Base-by-base conservation (phyloP, 495 filamentous ascomycete species). In the Haplographium delicatum region DNA sequence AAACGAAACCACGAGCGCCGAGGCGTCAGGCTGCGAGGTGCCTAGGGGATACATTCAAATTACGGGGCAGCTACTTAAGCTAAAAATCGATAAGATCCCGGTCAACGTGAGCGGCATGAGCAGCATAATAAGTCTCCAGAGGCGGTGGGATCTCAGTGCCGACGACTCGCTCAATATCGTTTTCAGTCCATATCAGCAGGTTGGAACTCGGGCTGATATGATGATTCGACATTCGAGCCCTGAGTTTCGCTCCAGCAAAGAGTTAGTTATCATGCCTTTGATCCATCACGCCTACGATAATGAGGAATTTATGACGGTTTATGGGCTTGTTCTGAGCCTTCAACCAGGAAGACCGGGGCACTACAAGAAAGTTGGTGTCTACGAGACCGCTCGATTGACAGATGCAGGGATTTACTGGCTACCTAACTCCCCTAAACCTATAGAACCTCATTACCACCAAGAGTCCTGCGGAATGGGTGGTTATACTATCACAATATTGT, bases 311-410 rank as follows among this genome's bases (percentile, higher is more conserved):
- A 16, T 35, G 18, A 16, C 33, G 33, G 18, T 35, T 35, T 35
- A 35, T 35, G 33, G 33, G 33, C 33, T 35, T 35, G 33, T 35
- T 35, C 33, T 35, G 33, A 35, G 33, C 33, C 33, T 35, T 35
- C 33, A 35, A 35, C 33, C 33, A 35, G 33, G 33, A 35, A 11
- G 33, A 16, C 18, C 33, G 33, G 33, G 33, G 18, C 18, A 35
- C 33, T 35, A 35, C 18, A 35, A 35, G 33, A 35, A 35, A 16
- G 33, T 35, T 16, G 33, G 33, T 35, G 33, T 35, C 33, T 35
- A 35, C 33, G 33, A 35, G 33, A 35, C 33, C 33, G 13, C 33
- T 35, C 33, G 33, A 35, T n/a, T n/a, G 33, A 35, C 33, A n/a
- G 33, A 35, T n/a, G 33, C 13, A 35, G 33, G 33, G 33, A 35